Conservation (phyloP, 495 filamentous ascomycete species). For the Daldinia concentrica region DNA sequence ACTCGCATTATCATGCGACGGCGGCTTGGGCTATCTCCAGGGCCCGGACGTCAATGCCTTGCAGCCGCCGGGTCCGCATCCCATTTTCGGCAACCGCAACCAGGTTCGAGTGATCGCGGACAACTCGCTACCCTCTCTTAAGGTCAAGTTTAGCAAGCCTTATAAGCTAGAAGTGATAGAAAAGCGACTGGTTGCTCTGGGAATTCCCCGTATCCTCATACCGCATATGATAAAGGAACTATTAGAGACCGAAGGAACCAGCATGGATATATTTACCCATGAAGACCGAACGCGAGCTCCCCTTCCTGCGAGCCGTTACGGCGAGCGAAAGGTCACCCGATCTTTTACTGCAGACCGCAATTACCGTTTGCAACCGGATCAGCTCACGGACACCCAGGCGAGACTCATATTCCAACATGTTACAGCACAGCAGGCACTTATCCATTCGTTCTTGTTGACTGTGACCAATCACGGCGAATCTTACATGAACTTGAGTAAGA, state of each 20-base stretch:
- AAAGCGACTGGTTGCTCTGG: constrained; percentile 32
- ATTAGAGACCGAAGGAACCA: not conserved
- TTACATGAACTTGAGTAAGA: constrained; percentile 55
- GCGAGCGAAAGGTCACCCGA: not conserved
- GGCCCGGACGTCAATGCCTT: constrained; percentile 36
- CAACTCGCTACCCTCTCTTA: not conserved
- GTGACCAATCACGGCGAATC: constrained; percentile 56
- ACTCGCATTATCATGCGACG: constrained; percentile 64
- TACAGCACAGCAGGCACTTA: constrained; percentile 66
- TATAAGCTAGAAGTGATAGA: constrained; percentile 27
- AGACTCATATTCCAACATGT: constrained; percentile 67
- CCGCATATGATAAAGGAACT: not conserved
- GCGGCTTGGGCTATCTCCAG: constrained; percentile 65
- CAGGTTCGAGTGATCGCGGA: not conserved
- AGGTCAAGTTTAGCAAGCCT: not conserved
- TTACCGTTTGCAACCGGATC: constrained; percentile 31
- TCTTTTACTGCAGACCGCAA: accelerated
- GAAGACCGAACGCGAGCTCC: constrained; percentile 13
- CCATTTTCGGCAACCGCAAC: constrained; percentile 12
- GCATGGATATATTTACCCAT: not conserved
- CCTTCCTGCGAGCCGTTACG: not conserved
- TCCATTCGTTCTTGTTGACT: constrained; percentile 64
- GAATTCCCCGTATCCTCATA: not conserved
- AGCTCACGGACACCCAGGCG: constrained; percentile 59
- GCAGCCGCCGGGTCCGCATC: constrained; percentile 7